These are phyloP conservation scores for Penicillium sp. DNA, from an alignment of 2,329 filamentous ascomycete genomes.

Conservation along the genomic window DNA sequence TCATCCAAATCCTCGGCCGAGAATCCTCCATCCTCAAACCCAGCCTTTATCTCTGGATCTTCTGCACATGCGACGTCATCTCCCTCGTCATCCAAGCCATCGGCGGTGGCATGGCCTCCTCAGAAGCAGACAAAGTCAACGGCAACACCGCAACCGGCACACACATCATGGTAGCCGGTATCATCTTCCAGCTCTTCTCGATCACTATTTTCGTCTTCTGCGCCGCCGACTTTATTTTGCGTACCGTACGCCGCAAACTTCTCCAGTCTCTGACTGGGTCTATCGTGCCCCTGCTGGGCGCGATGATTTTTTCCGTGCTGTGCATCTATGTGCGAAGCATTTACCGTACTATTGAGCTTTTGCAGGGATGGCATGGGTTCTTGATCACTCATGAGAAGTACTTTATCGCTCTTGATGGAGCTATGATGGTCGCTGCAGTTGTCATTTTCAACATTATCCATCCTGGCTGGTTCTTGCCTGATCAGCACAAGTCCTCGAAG, in stretches of 20 bases:
- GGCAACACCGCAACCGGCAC: slow-evolving; percentile 55
- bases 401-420: slow-evolving; percentile 56
- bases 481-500: slow-evolving; percentile 13
- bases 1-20: slow-evolving; percentile 51
- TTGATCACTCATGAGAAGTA: slow-evolving; percentile 56
- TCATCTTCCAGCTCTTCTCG: slow-evolving; percentile 62
- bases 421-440: slow-evolving; percentile 55
- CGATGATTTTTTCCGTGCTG: slow-evolving; percentile 48
- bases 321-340: slow-evolving; percentile 55
- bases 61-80: slow-evolving; percentile 58
- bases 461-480: slow-evolving; percentile 47
- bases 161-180: slow-evolving; percentile 57
- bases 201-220: slow-evolving; percentile 57
- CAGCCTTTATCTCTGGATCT: slow-evolving; percentile 53
- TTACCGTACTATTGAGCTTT: slow-evolving; percentile 56
- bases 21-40: slow-evolving; percentile 50
- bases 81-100: slow-evolving; percentile 61
- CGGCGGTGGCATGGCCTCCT: slow-evolving; percentile 57
- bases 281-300: slow-evolving; percentile 39
- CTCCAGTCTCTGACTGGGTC: slow-evolving; percentile 32
- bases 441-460: slow-evolving; percentile 51
- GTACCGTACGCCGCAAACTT: slow-evolving; percentile 34
- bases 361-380: slow-evolving; percentile 55
- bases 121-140: slow-evolving; percentile 46
- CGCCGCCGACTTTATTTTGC: slow-evolving; percentile 53